Evolutionary conservation across 2,329 filamentous ascomycete genomes (phyloP).

Genomic region (Leptographium radiaticola): DNA sequence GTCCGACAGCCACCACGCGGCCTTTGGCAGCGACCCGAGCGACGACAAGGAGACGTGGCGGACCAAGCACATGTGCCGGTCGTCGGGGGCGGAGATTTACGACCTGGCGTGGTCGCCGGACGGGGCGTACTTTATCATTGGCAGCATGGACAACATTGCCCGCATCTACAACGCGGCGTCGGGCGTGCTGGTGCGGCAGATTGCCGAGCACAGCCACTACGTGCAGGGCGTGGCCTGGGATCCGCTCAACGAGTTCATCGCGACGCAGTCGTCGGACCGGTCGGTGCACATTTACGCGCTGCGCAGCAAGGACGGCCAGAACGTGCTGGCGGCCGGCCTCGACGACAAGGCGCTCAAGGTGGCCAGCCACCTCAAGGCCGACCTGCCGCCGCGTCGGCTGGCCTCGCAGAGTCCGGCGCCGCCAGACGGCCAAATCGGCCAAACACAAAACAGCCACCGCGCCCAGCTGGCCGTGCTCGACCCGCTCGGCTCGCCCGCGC

Average conservation of each 20-base stretch:
- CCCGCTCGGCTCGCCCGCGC: slow-evolving; percentile 31
- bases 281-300: slow-evolving; percentile 96
- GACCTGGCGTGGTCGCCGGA: slow-evolving; percentile 99
- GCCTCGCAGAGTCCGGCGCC: slow-evolving; percentile 88
- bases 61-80: slow-evolving; percentile 94
- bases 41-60: slow-evolving; percentile 97
- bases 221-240: slow-evolving; percentile 98
- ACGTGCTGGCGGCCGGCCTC: slow-evolving; percentile 51
- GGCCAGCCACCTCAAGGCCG: slow-evolving; percentile 66
- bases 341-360: slow-evolving; percentile 64
- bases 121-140: slow-evolving; percentile 88
- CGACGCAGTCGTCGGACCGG: slow-evolving; percentile 93
- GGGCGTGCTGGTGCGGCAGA: slow-evolving; percentile 67
- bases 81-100: slow-evolving; percentile 91
- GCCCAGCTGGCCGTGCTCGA: slow-evolving; percentile 48
- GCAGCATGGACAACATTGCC: slow-evolving; percentile 98
- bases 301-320: slow-evolving; percentile 92
- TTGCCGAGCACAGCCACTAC: slow-evolving; percentile 95
- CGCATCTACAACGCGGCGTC: slow-evolving; percentile 82
- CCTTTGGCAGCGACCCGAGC: slow-evolving; percentile 68
- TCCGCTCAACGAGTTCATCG: slow-evolving; percentile 93
- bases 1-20: slow-evolving; percentile 56
- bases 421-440: slow-evolving; percentile 57
- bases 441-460: slow-evolving; percentile 45
- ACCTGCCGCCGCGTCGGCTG: slow-evolving; percentile 80